Conservation (phyloP, 148 eudicot species). For the Heliosperma pusillum region DNA sequence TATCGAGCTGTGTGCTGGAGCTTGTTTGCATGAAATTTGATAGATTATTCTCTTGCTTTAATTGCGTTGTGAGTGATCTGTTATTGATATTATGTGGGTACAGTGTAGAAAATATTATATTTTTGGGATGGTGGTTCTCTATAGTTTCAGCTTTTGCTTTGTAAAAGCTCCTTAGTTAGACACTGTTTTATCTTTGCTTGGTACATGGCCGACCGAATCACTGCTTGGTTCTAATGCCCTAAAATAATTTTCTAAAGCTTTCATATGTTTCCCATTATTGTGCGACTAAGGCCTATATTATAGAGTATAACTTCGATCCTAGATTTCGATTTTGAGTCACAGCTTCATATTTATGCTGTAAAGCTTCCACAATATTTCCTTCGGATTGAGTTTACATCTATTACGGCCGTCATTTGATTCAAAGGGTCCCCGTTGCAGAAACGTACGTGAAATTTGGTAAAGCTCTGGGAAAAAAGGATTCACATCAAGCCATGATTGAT, state of each 20-base stretch:
- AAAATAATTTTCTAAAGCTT: too few species aligned
- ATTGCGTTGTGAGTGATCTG: too few species aligned
- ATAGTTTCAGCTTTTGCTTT: neutral
- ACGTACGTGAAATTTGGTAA: neutral
- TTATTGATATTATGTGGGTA: too few species aligned
- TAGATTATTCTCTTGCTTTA: too few species aligned
- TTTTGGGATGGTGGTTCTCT: neutral
- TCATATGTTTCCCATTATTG: too few species aligned
- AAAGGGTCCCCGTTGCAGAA: neutral
- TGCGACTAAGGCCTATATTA: too few species aligned
- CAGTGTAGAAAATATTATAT: too few species aligned
- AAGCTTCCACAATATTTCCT: neutral
- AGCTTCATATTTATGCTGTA: too few species aligned
- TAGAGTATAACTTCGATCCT: too few species aligned
- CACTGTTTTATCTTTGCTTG: neutral
- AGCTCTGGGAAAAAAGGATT: neutral
- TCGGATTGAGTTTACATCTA: neutral
- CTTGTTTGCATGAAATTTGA: too few species aligned
- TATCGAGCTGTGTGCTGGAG: too few species aligned
- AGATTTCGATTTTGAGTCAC: too few species aligned
- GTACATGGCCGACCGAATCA: neutral
- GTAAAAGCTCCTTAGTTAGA: neutral
- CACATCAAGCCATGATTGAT: neutral
- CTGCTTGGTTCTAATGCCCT: neutral
- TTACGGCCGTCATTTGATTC: conserved; percentile 7